Percentiles rank a stretch among this genome's conserved stretches.
These are phyloP conservation scores for Ochromonadaceae sp. DNA, from an alignment of 352 stramenopile species.

Conservation along the genomic window DNA sequence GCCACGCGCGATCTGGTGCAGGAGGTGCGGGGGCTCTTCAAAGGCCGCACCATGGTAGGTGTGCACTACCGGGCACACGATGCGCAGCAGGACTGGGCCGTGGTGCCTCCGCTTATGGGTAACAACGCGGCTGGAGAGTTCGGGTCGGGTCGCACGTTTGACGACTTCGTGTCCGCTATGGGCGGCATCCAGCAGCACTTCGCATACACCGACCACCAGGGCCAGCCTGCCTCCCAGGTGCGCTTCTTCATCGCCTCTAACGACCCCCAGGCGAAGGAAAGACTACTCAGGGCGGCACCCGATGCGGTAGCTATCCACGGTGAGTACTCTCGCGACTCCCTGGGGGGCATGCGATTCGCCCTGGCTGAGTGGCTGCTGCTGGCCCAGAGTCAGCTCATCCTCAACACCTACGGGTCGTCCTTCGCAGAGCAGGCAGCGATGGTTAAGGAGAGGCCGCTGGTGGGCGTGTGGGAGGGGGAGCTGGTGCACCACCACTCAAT, in stretches of 20 bases:
- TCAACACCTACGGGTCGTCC: slow-evolving; percentile 2
- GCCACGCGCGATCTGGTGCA: no score
- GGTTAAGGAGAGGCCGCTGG: not conserved
- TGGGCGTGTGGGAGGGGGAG: not conserved
- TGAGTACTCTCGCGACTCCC: not conserved
- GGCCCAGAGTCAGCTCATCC: not conserved
- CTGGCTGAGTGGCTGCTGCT: not conserved
- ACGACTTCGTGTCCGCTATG: not conserved
- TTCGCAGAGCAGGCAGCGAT: not conserved
- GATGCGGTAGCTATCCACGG: not conserved
- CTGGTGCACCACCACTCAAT: not conserved
- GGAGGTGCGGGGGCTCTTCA: no score
- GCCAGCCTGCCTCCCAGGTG: not conserved
- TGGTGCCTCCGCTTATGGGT: not conserved
- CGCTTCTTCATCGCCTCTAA: not conserved
- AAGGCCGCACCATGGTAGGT: not conserved
- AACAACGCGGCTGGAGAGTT: not conserved
- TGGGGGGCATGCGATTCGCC: not conserved
- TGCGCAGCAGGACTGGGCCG: not conserved
- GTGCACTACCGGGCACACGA: slow-evolving; percentile 2
- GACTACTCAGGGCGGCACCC: not conserved
- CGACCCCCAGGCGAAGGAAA: not conserved
- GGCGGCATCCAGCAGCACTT: not conserved
- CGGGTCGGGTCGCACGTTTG: not conserved
- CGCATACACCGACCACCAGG: not conserved